Percentiles rank a stretch among this genome's conserved stretches.
Evolutionary conservation across 2,329 filamentous ascomycete species (phyloP).

Genomic region (Balansia obtecta): DNA sequence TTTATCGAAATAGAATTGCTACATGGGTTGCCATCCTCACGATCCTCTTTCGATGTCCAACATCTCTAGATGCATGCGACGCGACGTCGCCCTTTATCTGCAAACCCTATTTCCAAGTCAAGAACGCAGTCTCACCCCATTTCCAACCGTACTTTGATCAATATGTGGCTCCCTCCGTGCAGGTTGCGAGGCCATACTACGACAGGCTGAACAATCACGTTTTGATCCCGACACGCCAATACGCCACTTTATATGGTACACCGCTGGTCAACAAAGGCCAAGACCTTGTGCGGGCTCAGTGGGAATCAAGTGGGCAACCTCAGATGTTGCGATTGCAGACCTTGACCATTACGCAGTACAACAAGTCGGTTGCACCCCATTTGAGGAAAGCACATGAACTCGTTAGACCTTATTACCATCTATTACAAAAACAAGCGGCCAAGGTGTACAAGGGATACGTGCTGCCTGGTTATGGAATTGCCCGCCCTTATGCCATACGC

Average conservation of each 20-base stretch:
- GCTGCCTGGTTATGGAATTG: conserved; percentile 62
- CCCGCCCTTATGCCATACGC: conserved; percentile 60
- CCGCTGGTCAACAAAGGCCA: conserved; percentile 58
- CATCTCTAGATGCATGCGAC: conserved; percentile 52
- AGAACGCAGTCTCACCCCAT: conserved; percentile 56
- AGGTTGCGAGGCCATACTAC: conserved; percentile 66
- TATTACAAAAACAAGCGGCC: conserved; percentile 47
- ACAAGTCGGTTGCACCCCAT: conserved; percentile 59
- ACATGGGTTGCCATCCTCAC: conserved; percentile 83
- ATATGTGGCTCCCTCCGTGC: conserved; percentile 75
- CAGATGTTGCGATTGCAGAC: conserved; percentile 54
- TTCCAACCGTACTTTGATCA: conserved; percentile 73
- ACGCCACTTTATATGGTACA: conserved; percentile 62
- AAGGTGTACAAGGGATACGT: conserved; percentile 62
- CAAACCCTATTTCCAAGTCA: conserved; percentile 63
- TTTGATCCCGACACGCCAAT: conserved; percentile 53
- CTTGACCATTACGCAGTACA: conserved; percentile 53
- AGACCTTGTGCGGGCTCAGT: conserved; percentile 56
- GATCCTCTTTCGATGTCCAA: conserved; percentile 70
- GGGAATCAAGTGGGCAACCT: conserved; percentile 68
- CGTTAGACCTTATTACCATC: conserved; percentile 60
- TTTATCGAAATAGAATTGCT: conserved; percentile 41
- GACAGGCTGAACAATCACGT: conserved; percentile 47
- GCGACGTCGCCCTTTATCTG: conserved; percentile 66
- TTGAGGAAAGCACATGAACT: conserved; percentile 47